Evolutionary conservation across 176 grass and related monocot genomes (phyloP).

Genomic region (Secale cereale): DNA sequence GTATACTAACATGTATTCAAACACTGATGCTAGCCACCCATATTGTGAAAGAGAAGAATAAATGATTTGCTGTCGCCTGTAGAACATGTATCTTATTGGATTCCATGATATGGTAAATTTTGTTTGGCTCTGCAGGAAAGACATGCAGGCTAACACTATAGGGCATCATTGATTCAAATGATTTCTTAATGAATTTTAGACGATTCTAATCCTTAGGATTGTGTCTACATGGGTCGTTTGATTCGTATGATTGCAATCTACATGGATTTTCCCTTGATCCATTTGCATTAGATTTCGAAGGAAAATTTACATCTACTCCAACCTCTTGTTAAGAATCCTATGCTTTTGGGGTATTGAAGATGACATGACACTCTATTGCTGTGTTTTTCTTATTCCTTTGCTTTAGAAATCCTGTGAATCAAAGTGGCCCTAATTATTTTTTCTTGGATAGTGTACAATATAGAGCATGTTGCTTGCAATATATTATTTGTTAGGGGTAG

Average conservation of each 20-base stretch:
- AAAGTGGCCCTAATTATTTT: background rate
- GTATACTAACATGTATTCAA: background rate
- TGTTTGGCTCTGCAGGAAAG: background rate
- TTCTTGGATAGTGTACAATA: slow-evolving; percentile 2
- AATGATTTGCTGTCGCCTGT: background rate
- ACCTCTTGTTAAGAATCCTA: background rate
- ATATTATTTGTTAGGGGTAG: background rate
- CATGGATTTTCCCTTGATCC: background rate
- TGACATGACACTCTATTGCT: background rate
- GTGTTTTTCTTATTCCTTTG: too few species aligned
- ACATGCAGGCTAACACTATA: background rate
- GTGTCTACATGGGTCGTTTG: background rate
- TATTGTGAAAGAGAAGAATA: background rate
- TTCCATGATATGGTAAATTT: background rate
- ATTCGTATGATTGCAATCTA: background rate
- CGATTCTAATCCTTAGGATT: background rate
- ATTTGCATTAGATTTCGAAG: background rate
- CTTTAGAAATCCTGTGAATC: background rate
- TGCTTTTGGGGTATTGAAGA: background rate
- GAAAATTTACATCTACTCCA: background rate
- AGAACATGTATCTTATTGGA: background rate
- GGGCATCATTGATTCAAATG: background rate
- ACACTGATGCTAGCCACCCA: background rate
- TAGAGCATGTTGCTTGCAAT: background rate
- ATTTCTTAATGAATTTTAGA: background rate